Percentiles rank a stretch among this genome's conserved stretches.
These are phyloP conservation scores for Pharnaceum exiguum DNA, from an alignment of 148 eudicot species.

Conservation along the genomic window DNA sequence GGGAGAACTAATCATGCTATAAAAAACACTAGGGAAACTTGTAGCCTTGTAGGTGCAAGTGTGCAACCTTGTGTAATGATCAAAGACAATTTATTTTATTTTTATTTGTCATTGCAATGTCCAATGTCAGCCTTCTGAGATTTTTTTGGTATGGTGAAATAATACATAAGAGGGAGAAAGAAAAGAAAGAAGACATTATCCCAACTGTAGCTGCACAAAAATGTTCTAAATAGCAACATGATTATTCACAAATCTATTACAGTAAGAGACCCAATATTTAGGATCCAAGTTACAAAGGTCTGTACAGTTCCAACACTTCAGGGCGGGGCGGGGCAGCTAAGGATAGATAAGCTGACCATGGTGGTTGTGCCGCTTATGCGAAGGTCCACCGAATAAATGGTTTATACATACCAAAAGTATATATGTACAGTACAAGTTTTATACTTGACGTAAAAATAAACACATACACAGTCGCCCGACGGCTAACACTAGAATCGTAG, in stretches of 20 bases:
- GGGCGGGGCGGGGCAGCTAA: not conserved
- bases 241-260: slow-evolving; percentile 28
- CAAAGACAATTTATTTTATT: too few relatives aligned
- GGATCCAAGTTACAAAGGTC: slow-evolving; percentile 26
- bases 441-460: slow-evolving; percentile 10
- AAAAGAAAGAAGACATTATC: too few relatives aligned
- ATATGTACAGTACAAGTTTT: slow-evolving; percentile 26
- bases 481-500: not conserved
- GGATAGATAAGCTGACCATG: not conserved
- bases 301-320: slow-evolving; percentile 21
- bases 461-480: slow-evolving; percentile 10
- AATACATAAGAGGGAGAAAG: too few relatives aligned
- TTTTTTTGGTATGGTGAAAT: too few relatives aligned
- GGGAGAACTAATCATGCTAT: too few relatives aligned
- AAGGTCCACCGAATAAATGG: slow-evolving; percentile 24
- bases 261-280: slow-evolving; percentile 6
- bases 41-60: too few relatives aligned
- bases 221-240: too few relatives aligned
- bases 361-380: slow-evolving; percentile 10
- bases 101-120: too few relatives aligned
- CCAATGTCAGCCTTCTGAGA: too few relatives aligned
- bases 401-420: slow-evolving; percentile 29
- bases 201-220: too few relatives aligned
- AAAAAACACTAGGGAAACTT: too few relatives aligned
- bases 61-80: too few relatives aligned